Conservation (phyloP, 495 filamentous ascomycete genomes). For the Annulohypoxylon nitens region DNA sequence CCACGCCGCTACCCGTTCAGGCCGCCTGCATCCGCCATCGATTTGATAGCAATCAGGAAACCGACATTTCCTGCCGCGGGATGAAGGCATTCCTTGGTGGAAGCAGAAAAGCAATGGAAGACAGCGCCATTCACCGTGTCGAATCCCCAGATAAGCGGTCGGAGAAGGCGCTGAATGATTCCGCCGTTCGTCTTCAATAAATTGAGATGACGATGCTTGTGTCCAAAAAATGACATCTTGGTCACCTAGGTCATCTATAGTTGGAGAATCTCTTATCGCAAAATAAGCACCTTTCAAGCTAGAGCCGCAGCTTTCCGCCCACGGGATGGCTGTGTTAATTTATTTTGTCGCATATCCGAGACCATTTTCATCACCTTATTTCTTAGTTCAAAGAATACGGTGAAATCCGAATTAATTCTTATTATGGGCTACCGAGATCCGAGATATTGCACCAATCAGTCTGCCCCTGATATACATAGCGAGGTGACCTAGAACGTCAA, state of each 20-base stretch:
- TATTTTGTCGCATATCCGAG: conserved; percentile 44
- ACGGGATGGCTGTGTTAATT: conserved; percentile 29
- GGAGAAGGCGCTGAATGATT: neutral
- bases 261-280: conserved; percentile 33
- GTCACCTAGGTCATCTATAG: conserved; percentile 28
- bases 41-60: conserved; percentile 37
- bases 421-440: conserved; percentile 44
- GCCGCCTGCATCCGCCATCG: conserved; percentile 28
- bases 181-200: conserved; percentile 30
- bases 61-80: conserved; percentile 23
- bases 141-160: conserved; percentile 8
- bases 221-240: conserved; percentile 16
- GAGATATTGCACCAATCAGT: conserved; percentile 46
- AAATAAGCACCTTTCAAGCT: conserved; percentile 10
- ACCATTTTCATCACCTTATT: conserved; percentile 32
- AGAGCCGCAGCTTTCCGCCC: conserved; percentile 44
- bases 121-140: neutral
- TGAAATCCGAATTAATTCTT: conserved; percentile 40
- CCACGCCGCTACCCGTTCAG: conserved; percentile 27
- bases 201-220: conserved; percentile 37
- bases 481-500: conserved; percentile 42
- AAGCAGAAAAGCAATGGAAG: conserved; percentile 7
- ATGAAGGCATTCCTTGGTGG: conserved; percentile 31
- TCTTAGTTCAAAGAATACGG: conserved; percentile 24
- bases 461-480: conserved; percentile 31